Evolutionary conservation across 176 grass and related monocot species (phyloP).

Genomic region (Triticum aestivum): IWGSC_CS_RefSeq_v2.1 NC_057813.1:262675389-262675888

Average conservation of each 20-base stretch:
- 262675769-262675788: constrained; percentile 3
- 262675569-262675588: not conserved
- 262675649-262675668: not conserved
- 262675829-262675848: not conserved
- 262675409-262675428: not conserved
- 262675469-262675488: not conserved
- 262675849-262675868: not conserved
- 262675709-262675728: not conserved
- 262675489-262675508: not conserved
- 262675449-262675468: not conserved
- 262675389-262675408: not conserved
- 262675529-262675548: not conserved
- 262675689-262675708: not conserved
- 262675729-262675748: not conserved
- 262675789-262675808: not conserved
- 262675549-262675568: not conserved
- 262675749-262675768: not conserved
- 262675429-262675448: not conserved
- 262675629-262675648: too few relatives aligned
- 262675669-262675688: not conserved
- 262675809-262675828: not conserved
- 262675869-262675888: constrained; percentile 29
- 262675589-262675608: not conserved
- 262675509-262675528: constrained; percentile 1
- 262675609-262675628: too few relatives aligned